A percentile compares a stretch with the other conserved stretches of the same genome.
phyloP scores from a whole-genome alignment of 441 rosid species.

The Gossypium schwendimanii region DNA sequence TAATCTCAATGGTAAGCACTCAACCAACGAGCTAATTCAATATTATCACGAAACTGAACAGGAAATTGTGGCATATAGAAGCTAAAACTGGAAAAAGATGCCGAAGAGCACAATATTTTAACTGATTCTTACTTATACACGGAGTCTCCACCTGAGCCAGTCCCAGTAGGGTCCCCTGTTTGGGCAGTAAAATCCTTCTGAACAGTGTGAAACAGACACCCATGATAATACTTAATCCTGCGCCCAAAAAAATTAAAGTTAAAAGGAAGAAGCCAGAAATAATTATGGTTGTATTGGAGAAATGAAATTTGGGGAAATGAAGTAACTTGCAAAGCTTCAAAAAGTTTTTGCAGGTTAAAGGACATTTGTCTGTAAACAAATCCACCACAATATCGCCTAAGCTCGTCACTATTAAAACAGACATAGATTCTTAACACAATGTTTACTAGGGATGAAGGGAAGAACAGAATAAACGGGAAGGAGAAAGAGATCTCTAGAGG shows the following conservation, averaged over 20 bases:
- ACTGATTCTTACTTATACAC: conserved; percentile 55
- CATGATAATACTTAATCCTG: conserved; percentile 84
- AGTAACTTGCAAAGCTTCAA: conserved; percentile 89
- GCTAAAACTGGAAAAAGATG: background rate
- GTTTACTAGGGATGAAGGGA: background rate
- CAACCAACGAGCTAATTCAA: background rate
- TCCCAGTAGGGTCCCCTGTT: conserved; percentile 90
- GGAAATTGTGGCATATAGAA: background rate
- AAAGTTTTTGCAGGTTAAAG: conserved; percentile 83
- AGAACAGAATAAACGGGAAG: background rate
- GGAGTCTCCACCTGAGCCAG: conserved; percentile 79
- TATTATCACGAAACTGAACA: background rate
- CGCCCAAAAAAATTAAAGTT: background rate
- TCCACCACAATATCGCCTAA: conserved; percentile 84
- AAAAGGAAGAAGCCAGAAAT: background rate
- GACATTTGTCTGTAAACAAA: conserved; percentile 58
- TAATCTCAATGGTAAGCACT: background rate
- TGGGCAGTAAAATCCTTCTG: conserved; percentile 96
- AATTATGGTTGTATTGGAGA: background rate
- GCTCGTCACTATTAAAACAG: conserved; percentile 74
- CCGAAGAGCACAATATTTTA: background rate
- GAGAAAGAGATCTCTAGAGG: background rate
- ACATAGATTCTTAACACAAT: conserved; percentile 34
- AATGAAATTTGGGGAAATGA: background rate
- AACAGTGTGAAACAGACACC: conserved; percentile 76